phyloP scores from a whole-genome alignment of 768 basidiomycete genomes.

The Suillus discolor region DNA sequence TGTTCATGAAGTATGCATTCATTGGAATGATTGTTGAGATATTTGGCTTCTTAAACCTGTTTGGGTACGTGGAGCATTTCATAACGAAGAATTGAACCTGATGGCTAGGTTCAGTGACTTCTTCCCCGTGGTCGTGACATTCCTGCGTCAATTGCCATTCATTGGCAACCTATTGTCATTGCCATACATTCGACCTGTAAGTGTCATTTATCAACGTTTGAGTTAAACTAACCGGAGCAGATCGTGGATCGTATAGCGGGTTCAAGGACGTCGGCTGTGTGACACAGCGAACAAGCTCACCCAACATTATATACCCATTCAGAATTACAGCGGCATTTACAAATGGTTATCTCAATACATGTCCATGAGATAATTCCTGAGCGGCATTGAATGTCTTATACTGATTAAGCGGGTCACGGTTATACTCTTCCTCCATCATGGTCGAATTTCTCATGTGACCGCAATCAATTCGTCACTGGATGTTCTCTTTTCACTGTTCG shows the following conservation, averaged over 20 bases:
- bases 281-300: slow-evolving; percentile 17
- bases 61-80: slow-evolving; percentile 62
- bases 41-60: slow-evolving; percentile 96
- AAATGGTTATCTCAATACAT: neutral
- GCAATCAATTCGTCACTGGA: slow-evolving; percentile 2
- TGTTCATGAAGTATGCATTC: slow-evolving; percentile 96
- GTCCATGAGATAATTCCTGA: neutral
- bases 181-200: slow-evolving; percentile 85
- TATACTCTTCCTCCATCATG: neutral
- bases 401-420: no score
- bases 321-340: neutral
- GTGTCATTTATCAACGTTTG: slow-evolving; percentile 20
- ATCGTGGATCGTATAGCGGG: slow-evolving; percentile 80
- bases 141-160: slow-evolving; percentile 91
- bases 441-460: slow-evolving; percentile 1
- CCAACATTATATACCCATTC: neutral
- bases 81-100: slow-evolving; percentile 8
- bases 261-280: slow-evolving; percentile 75
- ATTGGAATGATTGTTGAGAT: slow-evolving; percentile 92
- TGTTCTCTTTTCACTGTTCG: slow-evolving; percentile 1
- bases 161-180: slow-evolving; percentile 85
- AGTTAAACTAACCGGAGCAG: slow-evolving; percentile 37
- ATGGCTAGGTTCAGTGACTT: slow-evolving; percentile 70
- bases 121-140: slow-evolving; percentile 98
- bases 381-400: neutral